These are phyloP conservation scores for Pleurotus eryngii DNA, from an alignment of 768 basidiomycete genomes.

Conservation along the genomic window DNA sequence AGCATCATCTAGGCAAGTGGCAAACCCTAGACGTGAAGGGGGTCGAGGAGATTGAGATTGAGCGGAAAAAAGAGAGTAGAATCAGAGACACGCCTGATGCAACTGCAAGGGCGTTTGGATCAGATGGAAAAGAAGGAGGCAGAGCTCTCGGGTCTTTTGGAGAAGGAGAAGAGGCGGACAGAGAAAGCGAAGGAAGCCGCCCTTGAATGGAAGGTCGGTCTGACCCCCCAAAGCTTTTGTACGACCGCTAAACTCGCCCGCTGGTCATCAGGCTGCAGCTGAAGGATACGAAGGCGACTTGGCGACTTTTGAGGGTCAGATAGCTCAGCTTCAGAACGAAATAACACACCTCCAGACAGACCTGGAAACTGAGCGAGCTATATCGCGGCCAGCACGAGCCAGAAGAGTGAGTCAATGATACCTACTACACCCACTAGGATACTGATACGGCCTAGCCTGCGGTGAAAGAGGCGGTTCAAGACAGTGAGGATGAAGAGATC, in stretches of 20 bases:
- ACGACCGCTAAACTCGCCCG: too few relatives aligned
- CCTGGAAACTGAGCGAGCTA: conserved; percentile 35
- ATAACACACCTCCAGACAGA: conserved; percentile 43
- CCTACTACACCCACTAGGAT: too few relatives aligned
- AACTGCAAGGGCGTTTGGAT: conserved; percentile 35
- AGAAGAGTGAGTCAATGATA: conserved; percentile 12
- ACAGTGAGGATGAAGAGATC: conserved; percentile 6
- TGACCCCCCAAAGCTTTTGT: too few relatives aligned
- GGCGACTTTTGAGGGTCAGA: conserved; percentile 28
- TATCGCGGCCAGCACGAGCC: conserved; percentile 26
- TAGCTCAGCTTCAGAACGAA: conserved; percentile 38
- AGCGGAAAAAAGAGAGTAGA: conserved; percentile 54
- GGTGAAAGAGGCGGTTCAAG: background rate
- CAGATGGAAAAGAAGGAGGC: conserved; percentile 28
- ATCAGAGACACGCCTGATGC: conserved; percentile 52
- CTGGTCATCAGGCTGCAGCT: conserved; percentile 32
- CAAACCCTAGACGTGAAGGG: conserved; percentile 63
- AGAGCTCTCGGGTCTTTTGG: conserved; percentile 29
- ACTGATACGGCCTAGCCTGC: too few relatives aligned
- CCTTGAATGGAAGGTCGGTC: conserved; percentile 44
- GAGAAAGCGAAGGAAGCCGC: conserved; percentile 39
- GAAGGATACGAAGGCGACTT: conserved; percentile 33
- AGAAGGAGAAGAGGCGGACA: conserved; percentile 40
- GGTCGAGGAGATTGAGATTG: conserved; percentile 51
- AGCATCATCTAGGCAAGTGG: conserved; percentile 68